A percentile compares a stretch with the other conserved stretches of the same genome.
Evolutionary conservation across 306 rosid genomes (phyloP).

Genomic region (Cucumis melo): DNA sequence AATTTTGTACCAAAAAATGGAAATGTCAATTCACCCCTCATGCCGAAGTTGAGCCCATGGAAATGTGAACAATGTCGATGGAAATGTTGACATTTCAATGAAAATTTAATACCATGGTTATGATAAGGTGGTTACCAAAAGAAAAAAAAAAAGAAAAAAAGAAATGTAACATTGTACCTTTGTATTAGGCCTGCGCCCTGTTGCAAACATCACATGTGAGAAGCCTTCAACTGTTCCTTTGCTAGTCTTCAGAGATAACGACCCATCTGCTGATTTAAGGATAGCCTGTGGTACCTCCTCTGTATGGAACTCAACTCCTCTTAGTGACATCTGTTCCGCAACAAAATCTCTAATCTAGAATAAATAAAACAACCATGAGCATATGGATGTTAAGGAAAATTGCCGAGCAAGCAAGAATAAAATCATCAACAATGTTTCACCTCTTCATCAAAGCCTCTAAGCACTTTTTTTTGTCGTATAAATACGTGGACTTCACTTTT

Average conservation of each 20-base stretch:
- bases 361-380: conserved; percentile 10
- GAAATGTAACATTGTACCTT: conserved; percentile 32
- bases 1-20: too few species aligned
- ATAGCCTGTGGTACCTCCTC: conserved; percentile 85
- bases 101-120: too few species aligned
- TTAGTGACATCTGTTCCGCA: conserved; percentile 67
- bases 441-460: conserved; percentile 98
- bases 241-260: conserved; percentile 77
- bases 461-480: conserved; percentile 74
- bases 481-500: conserved; percentile 66
- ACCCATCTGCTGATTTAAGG: conserved; percentile 60
- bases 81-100: too few species aligned
- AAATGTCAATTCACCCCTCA: too few species aligned
- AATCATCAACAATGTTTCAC: conserved; percentile 20
- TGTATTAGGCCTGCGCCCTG: conserved; percentile 91
- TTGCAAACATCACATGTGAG: conserved; percentile 92
- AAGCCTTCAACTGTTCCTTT: conserved; percentile 75
- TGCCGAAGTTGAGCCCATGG: too few species aligned
- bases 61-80: too few species aligned
- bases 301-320: conserved; percentile 73
- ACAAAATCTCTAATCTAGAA: conserved; percentile 76
- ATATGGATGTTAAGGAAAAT: not conserved
- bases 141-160: too few species aligned
- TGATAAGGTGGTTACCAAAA: not conserved
- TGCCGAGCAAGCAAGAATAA: not conserved